Evolutionary conservation across 106 monocot genomes (phyloP), one percentile per base, ranked within the genome.

Genomic region (Acorus gramineus): DNA sequence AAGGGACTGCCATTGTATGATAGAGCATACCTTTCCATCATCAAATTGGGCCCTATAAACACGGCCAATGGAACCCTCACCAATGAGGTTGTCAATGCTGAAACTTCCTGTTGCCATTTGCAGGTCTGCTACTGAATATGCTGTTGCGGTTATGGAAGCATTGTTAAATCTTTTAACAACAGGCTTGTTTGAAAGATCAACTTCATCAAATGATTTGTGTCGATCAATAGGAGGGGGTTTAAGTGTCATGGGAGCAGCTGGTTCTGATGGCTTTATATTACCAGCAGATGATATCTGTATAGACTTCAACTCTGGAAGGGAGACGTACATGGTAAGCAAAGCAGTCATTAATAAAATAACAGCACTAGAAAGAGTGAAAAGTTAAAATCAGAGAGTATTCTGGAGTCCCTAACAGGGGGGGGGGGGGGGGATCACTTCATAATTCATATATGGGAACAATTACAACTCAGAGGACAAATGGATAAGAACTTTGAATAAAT

Each of bases 101-200:
- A 95, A 95, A 62, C 95, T 95, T 9, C 71, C 69, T 63, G 95
- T 95, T 55, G 90, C 95, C 66, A 90, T 75, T 63, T 95, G 95
- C 46, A 95, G 66, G 65, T 95, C 95, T 63, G 86, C 95, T 53
- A 95, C 82, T 50, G 90, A 90, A 84, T 82, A 95, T 7, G 62
- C 59, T 14, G 73, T 78, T 47, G 76, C 73, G 68, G 76, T 85
- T 67, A 84, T 72, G 48, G 76, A 55, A 71, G 79, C n/a, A 42
- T 14, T 54, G 42, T 59, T 76, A 57, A 46, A 47, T 75, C 76
- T 88, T 75, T 73, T 78, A 4, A 55, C 51, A 56, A 52, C 11
- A 70, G 73, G 66, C 47, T 76, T 81, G 51, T 70, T 86, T 44
- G 76, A 71, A 51, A 74, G 53, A 55, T 86, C 76, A 65, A 85